Evolutionary conservation across 2,329 filamentous ascomycete genomes (phyloP).

Genomic region (Trichoderma sp.): DNA sequence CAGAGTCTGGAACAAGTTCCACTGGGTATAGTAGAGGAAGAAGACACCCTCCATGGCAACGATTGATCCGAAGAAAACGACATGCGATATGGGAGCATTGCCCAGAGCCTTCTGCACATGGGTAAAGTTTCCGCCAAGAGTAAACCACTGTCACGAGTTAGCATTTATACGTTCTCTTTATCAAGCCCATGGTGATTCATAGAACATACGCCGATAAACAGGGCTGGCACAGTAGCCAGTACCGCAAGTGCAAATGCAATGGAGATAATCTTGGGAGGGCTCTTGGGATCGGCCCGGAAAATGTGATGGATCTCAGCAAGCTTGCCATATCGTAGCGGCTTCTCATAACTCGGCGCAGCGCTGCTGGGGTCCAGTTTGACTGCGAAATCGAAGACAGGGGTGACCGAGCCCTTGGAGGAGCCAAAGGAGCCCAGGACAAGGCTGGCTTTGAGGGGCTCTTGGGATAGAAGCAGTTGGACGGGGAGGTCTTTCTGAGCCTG

Average conservation of each 20-base stretch:
- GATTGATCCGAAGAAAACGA: constrained; percentile 81
- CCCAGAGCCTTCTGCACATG: constrained; percentile 74
- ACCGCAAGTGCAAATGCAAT: constrained; percentile 73
- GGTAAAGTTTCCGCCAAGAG: constrained; percentile 76
- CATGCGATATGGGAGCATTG: constrained; percentile 75
- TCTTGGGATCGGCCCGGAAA: constrained; percentile 77
- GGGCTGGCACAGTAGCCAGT: constrained; percentile 66
- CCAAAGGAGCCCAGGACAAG: constrained; percentile 87
- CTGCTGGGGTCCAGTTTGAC: constrained; percentile 61
- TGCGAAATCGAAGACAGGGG: constrained; percentile 68
- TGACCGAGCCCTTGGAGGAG: constrained; percentile 62
- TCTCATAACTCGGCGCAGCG: constrained; percentile 58
- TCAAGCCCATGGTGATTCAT: background rate
- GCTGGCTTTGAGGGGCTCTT: constrained; percentile 70
- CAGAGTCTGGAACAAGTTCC: constrained; percentile 88
- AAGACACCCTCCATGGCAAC: constrained; percentile 87
- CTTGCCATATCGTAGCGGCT: constrained; percentile 78
- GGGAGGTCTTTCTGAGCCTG: constrained; percentile 90
- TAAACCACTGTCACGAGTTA: constrained; percentile 61
- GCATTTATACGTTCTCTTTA: constrained; percentile 14
- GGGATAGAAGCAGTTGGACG: constrained; percentile 68
- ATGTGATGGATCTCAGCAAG: constrained; percentile 84
- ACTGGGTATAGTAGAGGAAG: constrained; percentile 87
- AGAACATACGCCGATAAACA: constrained; percentile 61
- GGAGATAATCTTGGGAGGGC: constrained; percentile 75